Base-by-base conservation (phyloP, 768 basidiomycete genomes). In the Amanita fuliginea region DNA sequence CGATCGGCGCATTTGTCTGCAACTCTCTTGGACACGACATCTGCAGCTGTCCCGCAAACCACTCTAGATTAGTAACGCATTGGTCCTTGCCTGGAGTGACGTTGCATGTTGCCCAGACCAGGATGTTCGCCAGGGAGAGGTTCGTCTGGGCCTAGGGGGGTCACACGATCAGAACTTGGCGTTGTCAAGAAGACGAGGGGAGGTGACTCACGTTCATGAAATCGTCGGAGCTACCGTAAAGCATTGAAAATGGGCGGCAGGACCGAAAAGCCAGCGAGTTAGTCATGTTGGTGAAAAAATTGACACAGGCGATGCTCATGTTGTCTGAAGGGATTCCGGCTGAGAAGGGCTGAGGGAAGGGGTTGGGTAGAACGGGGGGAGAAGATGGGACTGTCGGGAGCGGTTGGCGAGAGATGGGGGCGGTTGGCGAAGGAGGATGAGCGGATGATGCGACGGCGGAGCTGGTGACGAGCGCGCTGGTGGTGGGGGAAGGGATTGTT, bases 91-190 rank as follows among this genome's bases (percentile, higher is more conserved):
- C 58, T 1, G 63, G 57, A 13, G 60, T 64, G 5, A 86, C 85
- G 56, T 88, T 82, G 62, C 90, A 93, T 0, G 83, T 87, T 2
- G 85, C 86, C 81, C 86, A 87, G 6, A 91, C 59, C 44, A 88
- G 68, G 7, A 68, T 62, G 57, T 90, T 91, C 58, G 88, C 69
- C 32, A 73, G 60, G 1, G 77, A 74, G 35, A 78, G 59, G 63
- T 86, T 80, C 2, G 62, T 59, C 64, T 85, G 83, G 32, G 81
- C 80, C 85, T 88, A 51, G 6, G 9, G n/a, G 28, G 3, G 55
- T 41, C 34, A 21, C 43, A 28, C 11, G 16, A 24, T 9, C 18
- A 53, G 13, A 22, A 18, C 26, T 33, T 18, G 28, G 19, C 3
- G 18, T 11, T 10, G 22, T 9, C 30, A 30, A 45, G 30, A 44